Percentiles rank a stretch among this genome's conserved stretches.
These are phyloP conservation scores for Rosa persica DNA, from an alignment of 306 rosid species.

Conservation along the genomic window DNA sequence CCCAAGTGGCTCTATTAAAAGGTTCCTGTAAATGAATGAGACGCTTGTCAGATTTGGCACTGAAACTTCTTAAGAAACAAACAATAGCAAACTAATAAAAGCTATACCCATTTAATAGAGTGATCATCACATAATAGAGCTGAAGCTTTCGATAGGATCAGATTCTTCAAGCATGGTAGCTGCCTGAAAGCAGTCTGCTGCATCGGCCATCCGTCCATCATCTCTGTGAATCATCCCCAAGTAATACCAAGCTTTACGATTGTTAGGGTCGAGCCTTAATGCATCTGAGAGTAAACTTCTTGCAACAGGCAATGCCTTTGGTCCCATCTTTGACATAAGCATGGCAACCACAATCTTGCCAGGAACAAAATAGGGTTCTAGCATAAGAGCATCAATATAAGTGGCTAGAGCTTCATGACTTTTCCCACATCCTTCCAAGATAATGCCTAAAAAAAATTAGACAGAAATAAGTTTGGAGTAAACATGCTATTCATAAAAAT, in stretches of 20 bases:
- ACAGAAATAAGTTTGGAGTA: background rate
- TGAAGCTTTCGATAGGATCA: slow-evolving; percentile 81
- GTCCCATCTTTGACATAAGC: slow-evolving; percentile 50
- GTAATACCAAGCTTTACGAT: slow-evolving; percentile 76
- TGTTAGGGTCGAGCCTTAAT: slow-evolving; percentile 76
- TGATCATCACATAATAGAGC: slow-evolving; percentile 45
- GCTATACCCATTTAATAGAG: background rate
- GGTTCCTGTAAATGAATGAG: slow-evolving; percentile 1
- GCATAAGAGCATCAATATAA: slow-evolving; percentile 47
- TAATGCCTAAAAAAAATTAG: slow-evolving; percentile 53
- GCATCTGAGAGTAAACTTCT: slow-evolving; percentile 82
- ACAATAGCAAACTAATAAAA: background rate
- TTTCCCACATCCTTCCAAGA: slow-evolving; percentile 61
- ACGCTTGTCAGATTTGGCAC: background rate
- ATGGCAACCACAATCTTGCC: slow-evolving; percentile 58
- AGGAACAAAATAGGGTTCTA: slow-evolving; percentile 68
- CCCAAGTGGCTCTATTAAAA: slow-evolving; percentile 4
- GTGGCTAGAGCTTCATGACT: slow-evolving; percentile 55
- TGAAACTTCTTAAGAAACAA: background rate
- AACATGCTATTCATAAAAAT: slow-evolving; percentile 4
- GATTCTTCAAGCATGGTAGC: slow-evolving; percentile 93
- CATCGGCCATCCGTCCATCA: slow-evolving; percentile 74
- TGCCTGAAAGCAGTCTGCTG: slow-evolving; percentile 92
- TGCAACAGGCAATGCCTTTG: slow-evolving; percentile 59
- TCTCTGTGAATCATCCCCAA: slow-evolving; percentile 73